A percentile compares a stretch with the other conserved stretches of the same genome.
These are phyloP conservation scores for Boletus fagicola DNA, from an alignment of 768 basidiomycete species.

Conservation along the genomic window DNA sequence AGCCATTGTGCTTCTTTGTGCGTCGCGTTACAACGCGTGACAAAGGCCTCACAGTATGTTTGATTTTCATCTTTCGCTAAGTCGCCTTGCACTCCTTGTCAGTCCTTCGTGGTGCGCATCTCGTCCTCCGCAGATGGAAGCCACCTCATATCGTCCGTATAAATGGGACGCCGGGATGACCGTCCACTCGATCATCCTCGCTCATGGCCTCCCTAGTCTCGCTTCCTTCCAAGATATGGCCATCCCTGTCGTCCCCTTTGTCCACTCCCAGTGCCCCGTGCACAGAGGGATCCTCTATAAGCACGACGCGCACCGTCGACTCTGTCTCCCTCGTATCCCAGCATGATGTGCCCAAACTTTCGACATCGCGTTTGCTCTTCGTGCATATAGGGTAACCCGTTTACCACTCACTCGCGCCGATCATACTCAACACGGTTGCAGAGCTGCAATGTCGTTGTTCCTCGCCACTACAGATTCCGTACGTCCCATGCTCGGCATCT, in stretches of 20 bases:
- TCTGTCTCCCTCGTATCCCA: constrained; percentile 24
- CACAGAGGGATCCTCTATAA: constrained; percentile 25
- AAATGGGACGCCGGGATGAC: constrained; percentile 21
- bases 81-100: constrained; percentile 18
- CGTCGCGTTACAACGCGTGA: constrained; percentile 25
- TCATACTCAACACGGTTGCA: constrained; percentile 31
- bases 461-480: constrained; percentile 87
- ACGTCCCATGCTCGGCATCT: constrained; percentile 26
- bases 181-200: constrained; percentile 5
- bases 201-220: constrained; percentile 20
- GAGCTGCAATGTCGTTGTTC: constrained; percentile 77
- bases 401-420: not conserved
- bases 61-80: constrained; percentile 30
- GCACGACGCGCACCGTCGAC: constrained; percentile 19
- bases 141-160: constrained; percentile 24
- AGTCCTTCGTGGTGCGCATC: constrained; percentile 13
- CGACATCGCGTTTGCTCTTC: constrained; percentile 55
- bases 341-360: constrained; percentile 34
- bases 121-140: constrained; percentile 24
- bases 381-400: constrained; percentile 64
- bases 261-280: constrained; percentile 8
- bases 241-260: constrained; percentile 1
- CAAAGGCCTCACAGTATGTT: constrained; percentile 27
- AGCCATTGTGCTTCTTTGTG: constrained; percentile 29
- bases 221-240: constrained; percentile 7